Evolutionary conservation across 2,329 filamentous ascomycete genomes (phyloP), one percentile per base, ranked within the genome.

Genomic region (Berkeleyomyces rouxiae): DNA sequence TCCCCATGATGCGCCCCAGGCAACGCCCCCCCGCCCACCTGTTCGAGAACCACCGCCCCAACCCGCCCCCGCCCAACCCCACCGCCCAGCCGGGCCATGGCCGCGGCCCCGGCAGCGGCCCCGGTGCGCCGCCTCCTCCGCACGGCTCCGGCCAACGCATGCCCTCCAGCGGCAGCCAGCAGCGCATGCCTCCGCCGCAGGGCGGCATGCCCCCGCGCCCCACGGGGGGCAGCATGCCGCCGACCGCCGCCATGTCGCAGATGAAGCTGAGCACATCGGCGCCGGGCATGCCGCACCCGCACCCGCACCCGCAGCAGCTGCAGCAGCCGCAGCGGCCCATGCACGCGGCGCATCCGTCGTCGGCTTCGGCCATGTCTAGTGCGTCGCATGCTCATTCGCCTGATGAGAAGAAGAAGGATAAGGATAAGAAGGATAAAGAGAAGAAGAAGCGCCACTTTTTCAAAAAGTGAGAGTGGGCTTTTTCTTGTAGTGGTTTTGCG

Each of bases 21-120:
- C 86, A 84, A n/a, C 85, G 86, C 65, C 88, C 91, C 0, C 93
- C 93, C 0, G 85, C 85, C 4, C 89, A 96, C 74, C 75, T 99
- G 7, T 93, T 93, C 68, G 90, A 95, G 72, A 82, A 84, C 3
- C 60, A 58, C 4, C 62, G 61, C 10, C 63, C 61, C 31, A 57
- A 63, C n/a, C 64, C 59, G 4, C 59, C 58, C 31, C 60, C 58
- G 13, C 36, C 62, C 57, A 58, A 65, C 7, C 53, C 62, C 39
- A 40, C 39, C 13, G 59, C 44, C 33, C 53, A 47, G 33, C 40
- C 49, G 7, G 63, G 63, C 23, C 49, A 58, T 11, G 51, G 51
- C 11, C 59, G 59, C 16, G 40, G 46, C 2, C 23, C 23, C 2
- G 23, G 23, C 23, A 23, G 23, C 23, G 23, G 23, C 23, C 1